Evolutionary conservation across 306 rosid species (phyloP).

Genomic region (Cucumis melo): DNA sequence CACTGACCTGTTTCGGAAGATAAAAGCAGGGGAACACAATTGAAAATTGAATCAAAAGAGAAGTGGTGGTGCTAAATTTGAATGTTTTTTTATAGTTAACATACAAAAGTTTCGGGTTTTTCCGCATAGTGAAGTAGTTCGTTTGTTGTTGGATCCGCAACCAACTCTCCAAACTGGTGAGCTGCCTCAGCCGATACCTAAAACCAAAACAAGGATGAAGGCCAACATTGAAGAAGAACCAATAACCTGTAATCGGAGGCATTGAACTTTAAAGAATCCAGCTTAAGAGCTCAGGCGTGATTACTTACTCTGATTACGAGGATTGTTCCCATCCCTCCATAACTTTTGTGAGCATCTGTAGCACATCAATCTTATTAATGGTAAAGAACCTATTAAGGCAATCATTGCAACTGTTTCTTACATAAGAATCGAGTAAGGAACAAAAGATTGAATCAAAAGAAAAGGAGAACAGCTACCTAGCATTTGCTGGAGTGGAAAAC

Average conservation of each 20-base stretch:
- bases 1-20: conserved; percentile 62
- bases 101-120: conserved; percentile 95
- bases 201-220: conserved; percentile 7
- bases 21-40: neutral
- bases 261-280: neutral
- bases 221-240: neutral
- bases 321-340: conserved; percentile 92
- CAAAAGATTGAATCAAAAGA: neutral
- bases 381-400: neutral
- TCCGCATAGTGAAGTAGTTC: conserved; percentile 94
- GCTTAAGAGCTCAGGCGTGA: neutral
- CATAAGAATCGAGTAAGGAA: neutral
- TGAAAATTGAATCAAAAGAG: neutral
- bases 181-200: conserved; percentile 93
- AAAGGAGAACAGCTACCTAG: conserved; percentile 34
- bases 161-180: conserved; percentile 74
- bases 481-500: conserved; percentile 89
- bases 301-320: conserved; percentile 71
- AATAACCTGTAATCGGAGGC: neutral
- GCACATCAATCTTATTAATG: neutral
- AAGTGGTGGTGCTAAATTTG: neutral
- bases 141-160: conserved; percentile 75
- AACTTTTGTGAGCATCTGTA: conserved; percentile 71
- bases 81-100: conserved; percentile 7
- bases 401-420: neutral